These are phyloP conservation scores for Dacryopinax spathularia DNA, from an alignment of 768 basidiomycete genomes.

Conservation along the genomic window DNA sequence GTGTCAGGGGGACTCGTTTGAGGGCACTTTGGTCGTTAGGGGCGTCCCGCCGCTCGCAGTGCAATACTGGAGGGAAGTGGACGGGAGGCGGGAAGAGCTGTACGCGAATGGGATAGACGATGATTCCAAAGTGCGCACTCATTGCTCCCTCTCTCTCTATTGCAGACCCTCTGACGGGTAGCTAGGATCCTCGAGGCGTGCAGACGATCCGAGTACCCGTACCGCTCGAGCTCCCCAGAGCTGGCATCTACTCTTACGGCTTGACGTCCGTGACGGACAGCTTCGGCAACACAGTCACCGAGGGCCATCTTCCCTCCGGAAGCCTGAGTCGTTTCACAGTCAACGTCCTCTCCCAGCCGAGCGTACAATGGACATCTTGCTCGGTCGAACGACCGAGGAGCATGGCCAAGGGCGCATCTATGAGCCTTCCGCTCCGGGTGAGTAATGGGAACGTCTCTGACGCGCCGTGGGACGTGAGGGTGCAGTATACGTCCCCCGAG, in stretches of 20 bases:
- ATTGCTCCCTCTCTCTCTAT: neutral
- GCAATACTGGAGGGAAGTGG: conserved; percentile 57
- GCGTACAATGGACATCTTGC: neutral
- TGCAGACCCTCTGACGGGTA: conserved; percentile 6
- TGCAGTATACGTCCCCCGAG: neutral
- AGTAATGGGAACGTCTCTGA: neutral
- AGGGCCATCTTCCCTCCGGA: neutral
- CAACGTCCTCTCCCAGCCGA: neutral
- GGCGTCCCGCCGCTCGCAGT: conserved; percentile 38
- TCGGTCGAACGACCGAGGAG: conserved; percentile 2
- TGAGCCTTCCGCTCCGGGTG: neutral
- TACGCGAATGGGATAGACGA: conserved; percentile 75
- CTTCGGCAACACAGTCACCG: conserved; percentile 54
- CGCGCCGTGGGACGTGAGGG: neutral
- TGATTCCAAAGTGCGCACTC: conserved; percentile 25
- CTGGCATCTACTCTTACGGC: conserved; percentile 32
- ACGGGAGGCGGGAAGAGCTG: conserved; percentile 52
- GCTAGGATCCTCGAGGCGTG: conserved; percentile 7
- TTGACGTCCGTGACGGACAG: conserved; percentile 75
- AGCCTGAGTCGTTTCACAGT: neutral
- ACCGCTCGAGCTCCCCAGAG: conserved; percentile 5
- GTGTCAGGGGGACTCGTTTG: conserved; percentile 48
- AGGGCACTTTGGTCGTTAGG: conserved; percentile 30
- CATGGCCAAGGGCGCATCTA: neutral
- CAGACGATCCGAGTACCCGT: conserved; percentile 2